These are phyloP conservation scores for Xylaria sp. DNA, from an alignment of 2,329 filamentous ascomycete species.

Conservation along the genomic window DNA sequence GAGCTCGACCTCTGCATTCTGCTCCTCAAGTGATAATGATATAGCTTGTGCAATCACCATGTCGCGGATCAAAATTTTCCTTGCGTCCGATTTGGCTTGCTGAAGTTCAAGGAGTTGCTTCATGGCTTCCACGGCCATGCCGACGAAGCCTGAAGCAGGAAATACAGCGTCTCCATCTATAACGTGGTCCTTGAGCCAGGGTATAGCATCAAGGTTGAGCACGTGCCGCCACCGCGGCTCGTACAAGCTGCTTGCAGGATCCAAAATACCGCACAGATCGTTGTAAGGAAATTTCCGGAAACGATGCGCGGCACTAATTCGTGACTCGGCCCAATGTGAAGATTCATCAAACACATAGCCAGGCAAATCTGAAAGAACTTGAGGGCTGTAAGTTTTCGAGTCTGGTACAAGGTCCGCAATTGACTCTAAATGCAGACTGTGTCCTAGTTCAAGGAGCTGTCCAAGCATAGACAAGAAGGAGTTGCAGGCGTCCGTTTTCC, in stretches of 20 bases:
- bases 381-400: background rate
- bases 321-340: slow-evolving; percentile 24
- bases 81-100: slow-evolving; percentile 8
- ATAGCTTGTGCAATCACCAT: slow-evolving; percentile 22
- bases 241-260: slow-evolving; percentile 21
- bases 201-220: slow-evolving; percentile 25
- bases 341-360: slow-evolving; percentile 27
- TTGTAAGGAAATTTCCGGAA: slow-evolving; percentile 28
- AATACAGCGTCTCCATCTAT: slow-evolving; percentile 25
- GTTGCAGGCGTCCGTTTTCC: slow-evolving; percentile 21
- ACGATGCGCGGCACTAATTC: slow-evolving; percentile 23
- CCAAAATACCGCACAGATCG: slow-evolving; percentile 24
- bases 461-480: slow-evolving; percentile 23
- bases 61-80: slow-evolving; percentile 18
- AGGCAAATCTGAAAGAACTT: slow-evolving; percentile 14
- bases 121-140: slow-evolving; percentile 25
- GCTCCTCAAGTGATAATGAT: slow-evolving; percentile 16
- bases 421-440: slow-evolving; percentile 4
- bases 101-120: slow-evolving; percentile 21
- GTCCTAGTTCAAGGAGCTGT: slow-evolving; percentile 22
- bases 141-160: slow-evolving; percentile 22
- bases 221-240: slow-evolving; percentile 23
- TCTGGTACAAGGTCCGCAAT: slow-evolving; percentile 10
- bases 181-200: slow-evolving; percentile 24
- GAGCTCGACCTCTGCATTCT: slow-evolving; percentile 17